Percentiles rank a stretch among this genome's conserved stretches.
phyloP scores from a whole-genome alignment of 164 flowering plant species.

The Pachysandra terminalis region DNA sequence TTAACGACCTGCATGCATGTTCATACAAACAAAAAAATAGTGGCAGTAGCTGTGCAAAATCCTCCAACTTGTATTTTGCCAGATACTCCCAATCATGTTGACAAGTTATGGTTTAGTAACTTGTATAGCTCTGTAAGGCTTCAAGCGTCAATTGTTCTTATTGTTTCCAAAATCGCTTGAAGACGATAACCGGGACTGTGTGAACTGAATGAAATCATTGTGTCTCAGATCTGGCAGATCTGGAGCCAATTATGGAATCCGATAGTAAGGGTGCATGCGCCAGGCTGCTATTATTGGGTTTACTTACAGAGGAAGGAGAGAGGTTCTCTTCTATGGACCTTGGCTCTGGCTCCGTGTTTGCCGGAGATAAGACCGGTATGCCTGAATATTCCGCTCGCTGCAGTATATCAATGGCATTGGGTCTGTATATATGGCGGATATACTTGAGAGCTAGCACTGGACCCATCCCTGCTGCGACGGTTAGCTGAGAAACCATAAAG shows the following conservation, averaged over 20 bases:
- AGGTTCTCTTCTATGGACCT: constrained; percentile 61
- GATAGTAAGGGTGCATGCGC: constrained; percentile 80
- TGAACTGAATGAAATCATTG: constrained; percentile 76
- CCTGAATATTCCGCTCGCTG: constrained; percentile 91
- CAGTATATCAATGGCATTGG: constrained; percentile 84
- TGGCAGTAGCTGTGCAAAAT: too few relatives aligned
- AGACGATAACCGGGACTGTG: constrained; percentile 52
- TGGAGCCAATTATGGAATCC: constrained; percentile 68
- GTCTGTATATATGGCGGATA: constrained; percentile 82
- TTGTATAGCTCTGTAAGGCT: too few relatives aligned
- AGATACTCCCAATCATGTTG: too few relatives aligned
- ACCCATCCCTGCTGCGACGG: constrained; percentile 84
- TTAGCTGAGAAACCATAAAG: constrained; percentile 62
- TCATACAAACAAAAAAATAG: too few relatives aligned
- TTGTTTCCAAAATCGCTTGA: constrained; percentile 67
- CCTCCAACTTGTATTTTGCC: too few relatives aligned
- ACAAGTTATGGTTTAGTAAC: too few relatives aligned
- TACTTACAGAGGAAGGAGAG: constrained; percentile 58
- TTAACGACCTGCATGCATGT: too few relatives aligned
- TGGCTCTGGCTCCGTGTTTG: constrained; percentile 62
- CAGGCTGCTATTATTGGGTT: constrained; percentile 57
- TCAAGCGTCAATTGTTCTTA: constrained; percentile 82
- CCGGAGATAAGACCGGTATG: constrained; percentile 67
- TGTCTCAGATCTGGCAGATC: constrained; percentile 64
- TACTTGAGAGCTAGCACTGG: constrained; percentile 86